Percentiles rank a stretch among this genome's conserved stretches.
Conservation (phyloP, 2,329 filamentous ascomycete genomes). For the Huntiella abstrusa region DNA sequence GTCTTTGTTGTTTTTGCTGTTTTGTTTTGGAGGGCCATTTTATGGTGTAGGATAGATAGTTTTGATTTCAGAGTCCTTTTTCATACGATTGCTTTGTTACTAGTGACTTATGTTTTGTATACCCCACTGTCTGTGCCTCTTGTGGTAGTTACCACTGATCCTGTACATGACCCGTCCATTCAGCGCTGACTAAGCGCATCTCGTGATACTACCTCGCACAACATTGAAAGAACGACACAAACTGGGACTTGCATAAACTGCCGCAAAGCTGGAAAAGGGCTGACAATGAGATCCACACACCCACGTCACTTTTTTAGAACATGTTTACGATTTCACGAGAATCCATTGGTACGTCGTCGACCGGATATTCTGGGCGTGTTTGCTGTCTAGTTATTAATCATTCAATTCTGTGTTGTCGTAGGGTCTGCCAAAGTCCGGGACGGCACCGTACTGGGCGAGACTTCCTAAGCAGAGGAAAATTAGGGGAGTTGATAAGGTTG, state of each 20-base stretch:
- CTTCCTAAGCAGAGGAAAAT: conserved; percentile 69
- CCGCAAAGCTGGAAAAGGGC: too few species aligned
- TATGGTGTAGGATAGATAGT: conserved; percentile 5
- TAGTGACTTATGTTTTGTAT: too few species aligned
- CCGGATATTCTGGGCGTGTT: background rate
- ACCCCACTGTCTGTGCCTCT: too few species aligned
- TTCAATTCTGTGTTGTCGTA: conserved; percentile 20
- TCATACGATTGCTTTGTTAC: too few species aligned
- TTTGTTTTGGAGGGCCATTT: background rate
- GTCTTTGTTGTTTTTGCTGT: background rate
- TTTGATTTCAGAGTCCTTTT: too few species aligned
- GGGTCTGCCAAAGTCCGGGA: conserved; percentile 68
- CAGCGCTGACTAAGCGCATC: too few species aligned
- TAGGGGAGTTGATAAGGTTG: conserved; percentile 68
- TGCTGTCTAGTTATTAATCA: background rate
- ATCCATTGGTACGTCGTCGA: conserved; percentile 48
- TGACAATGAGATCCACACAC: conserved; percentile 16
- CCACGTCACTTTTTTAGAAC: conserved; percentile 23
- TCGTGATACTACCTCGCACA: too few species aligned
- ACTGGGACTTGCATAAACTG: too few species aligned
- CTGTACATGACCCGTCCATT: too few species aligned
- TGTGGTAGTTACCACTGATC: too few species aligned
- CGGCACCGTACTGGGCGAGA: conserved; percentile 38
- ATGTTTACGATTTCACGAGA: conserved; percentile 49
- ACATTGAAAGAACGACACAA: too few species aligned